Evolutionary conservation across 164 flowering plant species (phyloP), one percentile per base, ranked within the genome.

Genomic region (Aristolochia fimbriata): DNA sequence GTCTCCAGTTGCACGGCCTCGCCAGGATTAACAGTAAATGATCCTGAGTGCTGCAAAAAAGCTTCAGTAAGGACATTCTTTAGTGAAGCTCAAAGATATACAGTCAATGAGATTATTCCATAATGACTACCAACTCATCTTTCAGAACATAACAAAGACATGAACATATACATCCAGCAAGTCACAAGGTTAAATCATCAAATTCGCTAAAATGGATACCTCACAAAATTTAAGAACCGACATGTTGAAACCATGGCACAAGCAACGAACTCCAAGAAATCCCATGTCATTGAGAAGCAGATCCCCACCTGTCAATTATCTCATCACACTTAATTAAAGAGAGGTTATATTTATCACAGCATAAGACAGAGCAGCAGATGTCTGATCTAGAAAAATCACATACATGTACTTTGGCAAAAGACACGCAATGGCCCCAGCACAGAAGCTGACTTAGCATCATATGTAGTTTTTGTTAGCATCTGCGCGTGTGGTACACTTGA

Each of bases 31-130:
- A 71, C 69, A 71, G 62, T 67, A 65, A 15, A 56, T 54, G 70
- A 74, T 65, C 87, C 91, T 55, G 85, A 80, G 78, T 85, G 87
- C 91, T 85, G 85, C 47, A 59, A 65, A 52, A 25, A 15, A 15
- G 47, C 30, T 22, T 51, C 47, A 24, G 41, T 43, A 43, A 30
- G 20, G n/a, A 22, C 48, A 15, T 47, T 17, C 17, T 47, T 47
- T 22, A 5, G 6, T 23, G 27, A 46, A 60, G 43, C 43, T 37
- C 43, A 10, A 37, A 37, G 43, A 37, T 24, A 12, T 27, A 14
- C 41, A 25, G 4, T 16, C 22, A 54, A 19, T 8, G 19, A 45
- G n/a, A 53, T 17, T 45, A 8, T 21, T 17, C 5, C 16, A 49
- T 17, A 17, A 49, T 49, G 15, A 21, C 10, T 17, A 21, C 5